A percentile compares a stretch with the other conserved stretches of the same genome.
Evolutionary conservation across 352 stramenopile species (phyloP).

Genomic region (Globisporangium acanthophoron): DNA sequence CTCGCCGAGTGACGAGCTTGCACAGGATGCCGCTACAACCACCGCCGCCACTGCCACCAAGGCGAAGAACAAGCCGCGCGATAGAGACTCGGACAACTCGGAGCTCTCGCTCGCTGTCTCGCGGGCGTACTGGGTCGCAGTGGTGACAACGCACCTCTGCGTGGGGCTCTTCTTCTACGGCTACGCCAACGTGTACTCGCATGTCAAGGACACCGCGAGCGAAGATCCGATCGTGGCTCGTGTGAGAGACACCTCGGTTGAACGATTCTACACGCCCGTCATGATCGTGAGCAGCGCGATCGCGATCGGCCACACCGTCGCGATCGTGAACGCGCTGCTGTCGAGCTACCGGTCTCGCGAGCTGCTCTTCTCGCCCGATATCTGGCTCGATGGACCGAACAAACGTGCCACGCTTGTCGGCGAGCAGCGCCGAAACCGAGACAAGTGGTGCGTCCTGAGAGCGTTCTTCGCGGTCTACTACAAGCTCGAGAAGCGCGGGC

Average conservation of each 20-base stretch:
- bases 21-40: background rate
- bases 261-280: constrained; percentile 7
- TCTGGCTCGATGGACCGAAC: constrained; percentile 10
- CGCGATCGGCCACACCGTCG: constrained; percentile 11
- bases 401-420: constrained; percentile 6
- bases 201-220: background rate
- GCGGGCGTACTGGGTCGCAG: constrained; percentile 3
- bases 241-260: background rate
- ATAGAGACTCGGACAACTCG: background rate
- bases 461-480: constrained; percentile 5
- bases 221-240: background rate
- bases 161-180: constrained; percentile 10
- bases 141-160: constrained; percentile 3
- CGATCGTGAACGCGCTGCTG: constrained; percentile 10
- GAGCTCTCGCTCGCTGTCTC: constrained; percentile 6
- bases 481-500: constrained; percentile 8
- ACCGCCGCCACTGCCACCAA: background rate
- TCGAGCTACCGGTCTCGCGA: constrained; percentile 11
- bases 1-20: background rate
- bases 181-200: constrained; percentile 9
- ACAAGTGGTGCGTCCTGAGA: constrained; percentile 8
- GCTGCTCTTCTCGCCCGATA: constrained; percentile 14
- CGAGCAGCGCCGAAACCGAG: constrained; percentile 6
- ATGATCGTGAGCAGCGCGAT: constrained; percentile 6
- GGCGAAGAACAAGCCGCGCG: background rate